phyloP scores from a whole-genome alignment of 73 alveolate species.

The Blepharisma japonicum region DNA sequence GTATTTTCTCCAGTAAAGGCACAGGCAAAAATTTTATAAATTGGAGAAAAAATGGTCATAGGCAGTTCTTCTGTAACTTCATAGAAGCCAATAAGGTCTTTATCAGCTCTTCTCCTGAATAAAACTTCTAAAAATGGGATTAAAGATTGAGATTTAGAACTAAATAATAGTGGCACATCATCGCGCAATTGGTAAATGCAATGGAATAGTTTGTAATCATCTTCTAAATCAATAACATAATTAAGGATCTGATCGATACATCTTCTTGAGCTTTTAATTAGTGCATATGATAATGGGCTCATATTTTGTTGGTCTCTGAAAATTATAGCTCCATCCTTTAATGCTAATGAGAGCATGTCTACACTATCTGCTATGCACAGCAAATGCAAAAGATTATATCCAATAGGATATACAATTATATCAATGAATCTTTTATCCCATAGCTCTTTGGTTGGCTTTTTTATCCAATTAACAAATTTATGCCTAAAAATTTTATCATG shows the following conservation, averaged over 20 bases:
- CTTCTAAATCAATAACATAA: background rate
- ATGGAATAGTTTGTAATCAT: background rate
- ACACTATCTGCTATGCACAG: too few species aligned
- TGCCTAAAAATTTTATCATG: too few species aligned
- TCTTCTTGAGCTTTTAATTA: background rate
- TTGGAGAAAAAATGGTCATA: background rate
- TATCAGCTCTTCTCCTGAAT: background rate
- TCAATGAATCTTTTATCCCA: too few species aligned
- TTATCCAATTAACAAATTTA: too few species aligned
- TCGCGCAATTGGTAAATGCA: background rate
- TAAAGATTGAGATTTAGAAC: background rate
- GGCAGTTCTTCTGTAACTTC: background rate
- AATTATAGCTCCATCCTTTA: too few species aligned
- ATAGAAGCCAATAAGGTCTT: background rate
- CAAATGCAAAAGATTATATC: too few species aligned
- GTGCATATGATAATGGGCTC: background rate
- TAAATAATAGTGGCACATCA: background rate
- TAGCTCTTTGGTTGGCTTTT: too few species aligned
- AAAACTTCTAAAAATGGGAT: background rate
- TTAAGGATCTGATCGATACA: background rate
- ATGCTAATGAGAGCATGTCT: too few species aligned
- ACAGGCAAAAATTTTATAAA: background rate
- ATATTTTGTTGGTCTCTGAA: too few species aligned
- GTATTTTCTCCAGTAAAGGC: background rate
- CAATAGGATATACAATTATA: too few species aligned